These are phyloP conservation scores for Aureoboletus auriporus DNA, from an alignment of 768 basidiomycete genomes.

Conservation along the genomic window DNA sequence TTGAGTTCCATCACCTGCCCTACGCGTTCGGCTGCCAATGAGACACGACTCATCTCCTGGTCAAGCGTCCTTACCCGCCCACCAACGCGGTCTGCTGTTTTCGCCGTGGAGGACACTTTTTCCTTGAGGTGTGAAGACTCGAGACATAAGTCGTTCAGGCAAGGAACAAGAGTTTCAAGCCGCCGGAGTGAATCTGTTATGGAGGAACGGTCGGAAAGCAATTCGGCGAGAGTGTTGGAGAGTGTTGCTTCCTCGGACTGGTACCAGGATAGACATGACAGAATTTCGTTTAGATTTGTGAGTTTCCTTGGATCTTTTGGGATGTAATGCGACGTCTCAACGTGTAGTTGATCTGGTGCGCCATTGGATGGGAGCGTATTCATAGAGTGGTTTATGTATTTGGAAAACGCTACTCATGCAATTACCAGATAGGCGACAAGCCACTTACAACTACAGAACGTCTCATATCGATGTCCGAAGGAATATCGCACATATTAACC, in stretches of 20 bases:
- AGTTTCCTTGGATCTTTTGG: conserved; percentile 36
- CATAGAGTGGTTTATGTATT: conserved; percentile 2
- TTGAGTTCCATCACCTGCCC: conserved; percentile 94
- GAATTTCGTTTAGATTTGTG: conserved; percentile 62
- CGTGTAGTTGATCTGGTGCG: conserved; percentile 6
- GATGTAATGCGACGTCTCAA: conserved; percentile 3
- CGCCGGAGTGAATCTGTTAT: conserved; percentile 59
- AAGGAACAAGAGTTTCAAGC: conserved; percentile 56
- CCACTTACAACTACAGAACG: too few relatives aligned
- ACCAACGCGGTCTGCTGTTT: conserved; percentile 86
- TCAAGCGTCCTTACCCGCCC: conserved; percentile 86
- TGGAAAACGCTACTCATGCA: too few relatives aligned
- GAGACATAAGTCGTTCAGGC: conserved; percentile 55
- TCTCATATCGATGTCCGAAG: conserved; percentile 25
- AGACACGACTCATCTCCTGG: conserved; percentile 88
- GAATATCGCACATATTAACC: conserved; percentile 46
- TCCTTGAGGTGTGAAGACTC: conserved; percentile 53
- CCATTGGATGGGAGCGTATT: conserved; percentile 6
- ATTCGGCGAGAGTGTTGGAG: conserved; percentile 64
- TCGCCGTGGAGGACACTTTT: conserved; percentile 68
- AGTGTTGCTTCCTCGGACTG: conserved; percentile 77
- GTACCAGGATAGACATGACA: conserved; percentile 69
- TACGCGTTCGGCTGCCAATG: conserved; percentile 87
- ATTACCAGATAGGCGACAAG: too few relatives aligned
- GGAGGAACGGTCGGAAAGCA: conserved; percentile 67